Evolutionary conservation across 2,329 filamentous ascomycete species (phyloP), one percentile per base, ranked within the genome.

Genomic region (Pestalotiopsis fici): DNA sequence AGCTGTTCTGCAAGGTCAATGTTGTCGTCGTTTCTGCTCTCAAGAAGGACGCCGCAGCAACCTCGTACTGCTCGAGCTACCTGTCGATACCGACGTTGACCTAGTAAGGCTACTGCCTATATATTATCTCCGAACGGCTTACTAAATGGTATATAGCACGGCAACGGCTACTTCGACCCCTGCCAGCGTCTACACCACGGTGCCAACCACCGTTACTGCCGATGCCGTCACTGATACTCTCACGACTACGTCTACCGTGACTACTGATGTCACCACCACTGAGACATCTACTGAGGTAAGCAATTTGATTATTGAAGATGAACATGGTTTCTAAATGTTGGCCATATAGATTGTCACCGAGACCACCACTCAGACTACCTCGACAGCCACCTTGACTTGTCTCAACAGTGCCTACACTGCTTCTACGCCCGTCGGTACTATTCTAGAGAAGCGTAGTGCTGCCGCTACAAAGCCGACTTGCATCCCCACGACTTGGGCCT

Each of bases 1-100:
- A 67, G 35, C 54, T 65, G 31, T 69, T 69, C 55, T 69, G 66
- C 64, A 31, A 66, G 35, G 28, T 64, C 63, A 67, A 69, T 21
- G 59, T 35, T 3, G 55, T 59, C 21, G 59, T 69, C 9, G 56
- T 69, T 21, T 56, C 39, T 23, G 67, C 67, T 2, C 59, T 69
- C 57, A 54, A 66, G 18, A 63, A 63, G 18, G 66, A 67, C 23
- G 21, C 47, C 11, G 35, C 47, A 7, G 68, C 63, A 37, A 69
- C 63, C 9, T 62, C 66, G 3, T 69, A 65, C 63, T 69, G 68
- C 39, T 69, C 68, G 7, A 60, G 66, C 54, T 68, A 63, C 27
- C 64, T 68, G 13, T 59, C 63, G 5, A 65, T 63, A 21, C 64
- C 63, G 15, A 47, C 55, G 2, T 18, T 50, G 47, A 65, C 55